These are phyloP conservation scores for Fusarium sp. DNA, from an alignment of 2,329 filamentous ascomycete genomes.

Conservation along the genomic window DNA sequence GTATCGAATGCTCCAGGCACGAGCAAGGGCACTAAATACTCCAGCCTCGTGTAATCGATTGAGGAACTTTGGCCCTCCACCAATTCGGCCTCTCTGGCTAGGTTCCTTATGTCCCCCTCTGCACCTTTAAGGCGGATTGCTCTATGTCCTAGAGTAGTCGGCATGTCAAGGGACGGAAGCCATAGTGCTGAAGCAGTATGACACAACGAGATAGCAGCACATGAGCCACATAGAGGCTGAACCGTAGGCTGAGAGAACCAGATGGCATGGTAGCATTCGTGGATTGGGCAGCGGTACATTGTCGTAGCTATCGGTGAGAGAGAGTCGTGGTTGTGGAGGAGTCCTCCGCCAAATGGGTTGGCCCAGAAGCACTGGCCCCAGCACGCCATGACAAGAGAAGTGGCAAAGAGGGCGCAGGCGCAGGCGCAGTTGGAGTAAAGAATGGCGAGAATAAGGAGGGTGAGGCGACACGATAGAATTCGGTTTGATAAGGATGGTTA, in stretches of 20 bases:
- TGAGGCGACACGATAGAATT: not conserved
- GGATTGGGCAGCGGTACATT: constrained; percentile 47
- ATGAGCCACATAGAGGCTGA: constrained; percentile 49
- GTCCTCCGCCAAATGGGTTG: not conserved
- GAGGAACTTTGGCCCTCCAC: not conserved
- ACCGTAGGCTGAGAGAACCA: not conserved
- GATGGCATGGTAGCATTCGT: constrained; percentile 44
- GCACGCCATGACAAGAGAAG: constrained; percentile 36
- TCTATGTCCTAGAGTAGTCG: constrained; percentile 1
- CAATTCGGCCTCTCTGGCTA: constrained; percentile 5
- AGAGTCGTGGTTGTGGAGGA: constrained; percentile 33
- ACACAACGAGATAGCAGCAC: constrained; percentile 45
- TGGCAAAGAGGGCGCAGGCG: not conserved
- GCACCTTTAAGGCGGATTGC: not conserved
- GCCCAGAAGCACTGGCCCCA: constrained; percentile 38
- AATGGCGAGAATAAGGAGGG: not conserved
- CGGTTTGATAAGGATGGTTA: not conserved
- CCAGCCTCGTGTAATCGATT: not conserved
- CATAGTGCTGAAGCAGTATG: constrained; percentile 25
- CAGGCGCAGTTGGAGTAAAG: not conserved
- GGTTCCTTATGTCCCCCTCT: not conserved
- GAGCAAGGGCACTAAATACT: not conserved
- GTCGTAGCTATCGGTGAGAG: constrained; percentile 26
- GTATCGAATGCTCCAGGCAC: not conserved
- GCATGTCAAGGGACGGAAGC: constrained; percentile 33